phyloP scores from a whole-genome alignment of 331 rosid genomes.

The Rhamnella rubrinervis region DNA sequence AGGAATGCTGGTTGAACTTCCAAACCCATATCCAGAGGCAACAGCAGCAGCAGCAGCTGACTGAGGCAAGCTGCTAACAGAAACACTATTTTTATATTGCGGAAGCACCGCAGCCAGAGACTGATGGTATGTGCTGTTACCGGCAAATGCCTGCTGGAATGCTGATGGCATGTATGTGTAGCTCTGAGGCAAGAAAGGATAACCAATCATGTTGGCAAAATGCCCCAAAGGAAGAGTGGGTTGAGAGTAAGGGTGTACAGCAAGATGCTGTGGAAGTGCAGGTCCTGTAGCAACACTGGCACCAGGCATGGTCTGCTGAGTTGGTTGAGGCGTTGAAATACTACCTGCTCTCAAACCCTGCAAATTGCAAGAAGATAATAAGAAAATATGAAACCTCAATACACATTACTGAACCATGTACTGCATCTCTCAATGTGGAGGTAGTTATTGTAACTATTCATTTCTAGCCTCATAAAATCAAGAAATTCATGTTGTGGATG shows the following conservation, averaged over 20 bases:
- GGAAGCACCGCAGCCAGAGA: conserved; percentile 94
- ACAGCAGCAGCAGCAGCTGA: conserved; percentile 77
- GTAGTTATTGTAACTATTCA: not conserved
- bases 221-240: conserved; percentile 89
- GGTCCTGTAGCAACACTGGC: conserved; percentile 82
- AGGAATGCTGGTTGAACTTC: conserved; percentile 79
- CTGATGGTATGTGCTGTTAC: conserved; percentile 91
- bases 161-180: conserved; percentile 97
- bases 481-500: not conserved
- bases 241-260: conserved; percentile 94
- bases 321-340: conserved; percentile 70
- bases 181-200: conserved; percentile 96
- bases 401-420: not conserved
- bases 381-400: conserved; percentile 15
- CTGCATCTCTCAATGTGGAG: not conserved
- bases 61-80: conserved; percentile 95
- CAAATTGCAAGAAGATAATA: conserved; percentile 23
- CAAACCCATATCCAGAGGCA: conserved; percentile 90
- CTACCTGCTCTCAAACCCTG: conserved; percentile 77
- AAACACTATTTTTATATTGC: conserved; percentile 86
- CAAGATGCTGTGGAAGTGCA: conserved; percentile 89
- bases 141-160: conserved; percentile 92
- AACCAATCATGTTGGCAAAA: conserved; percentile 91
- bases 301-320: conserved; percentile 61
- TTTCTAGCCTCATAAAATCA: no score